Base-by-base conservation (phyloP, 202 grass and related monocot species). In the Eragrostis tef region DNA sequence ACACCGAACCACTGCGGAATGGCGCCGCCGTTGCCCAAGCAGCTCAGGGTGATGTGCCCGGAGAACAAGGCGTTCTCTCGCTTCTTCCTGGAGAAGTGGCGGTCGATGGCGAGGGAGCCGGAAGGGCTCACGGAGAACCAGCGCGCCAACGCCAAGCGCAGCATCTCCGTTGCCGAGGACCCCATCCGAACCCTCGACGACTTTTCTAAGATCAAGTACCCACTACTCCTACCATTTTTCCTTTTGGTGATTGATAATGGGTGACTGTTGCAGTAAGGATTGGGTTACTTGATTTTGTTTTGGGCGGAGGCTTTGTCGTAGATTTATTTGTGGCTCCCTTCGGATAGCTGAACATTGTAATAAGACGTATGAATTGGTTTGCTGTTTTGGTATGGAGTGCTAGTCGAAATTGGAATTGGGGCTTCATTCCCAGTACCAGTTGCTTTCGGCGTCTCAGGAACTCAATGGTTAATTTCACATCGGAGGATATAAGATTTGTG, bases 11-110 rank as follows among this genome's bases (percentile, higher is more conserved):
- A 2, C 9, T 5, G 59, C 53, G 29, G 47, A 58, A 85, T 80
- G 83, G 68, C 76, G 39, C 47, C 82, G 56, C 56, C 53, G 71
- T 6, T 34, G 49, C 8, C 29, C 7, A 54, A 79, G 63, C 79
- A 78, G 17, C 65, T 75, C 20, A 64, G 62, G 42, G 90, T 94
- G 76, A 67, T 54, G 4, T 80, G 83, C 79, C 70, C 64, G 76
- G 94, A 92, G 27, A 98, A 98, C 79, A 88, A 93, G 81, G 79
- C 73, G 54, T 21, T 92, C 19, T 86, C 86, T 17, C 79, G 66
- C 6, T 88, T 70, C 34, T 43, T 98, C 21, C 73, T 81, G 81
- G 86, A 81, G 49, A 98, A 91, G 78, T 58, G 85, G 79, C 81
- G 88, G 44, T 83, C 91, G 9, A 74, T 93, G 92, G 70, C 71